These are phyloP conservation scores for Paracorniculantispora psalliotae DNA, from an alignment of 2,329 filamentous ascomycete genomes.

Conservation along the genomic window DNA sequence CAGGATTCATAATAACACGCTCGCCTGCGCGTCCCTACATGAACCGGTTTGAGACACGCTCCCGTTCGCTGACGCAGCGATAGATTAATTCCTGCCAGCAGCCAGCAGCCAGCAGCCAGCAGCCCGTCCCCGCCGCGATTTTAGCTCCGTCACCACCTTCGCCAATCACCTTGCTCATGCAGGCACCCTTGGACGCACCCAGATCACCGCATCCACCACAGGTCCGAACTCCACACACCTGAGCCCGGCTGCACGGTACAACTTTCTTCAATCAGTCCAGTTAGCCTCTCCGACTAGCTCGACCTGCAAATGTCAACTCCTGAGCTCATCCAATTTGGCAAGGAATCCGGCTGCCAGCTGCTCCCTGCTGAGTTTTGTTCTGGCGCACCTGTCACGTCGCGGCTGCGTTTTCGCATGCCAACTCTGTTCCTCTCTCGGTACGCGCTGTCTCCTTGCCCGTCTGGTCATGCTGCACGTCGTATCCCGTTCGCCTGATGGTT, in stretches of 20 bases:
- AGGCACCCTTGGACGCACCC: neutral
- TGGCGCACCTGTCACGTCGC: neutral
- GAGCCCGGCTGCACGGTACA: neutral
- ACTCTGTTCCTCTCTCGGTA: neutral
- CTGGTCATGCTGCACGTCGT: neutral
- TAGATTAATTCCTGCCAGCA: neutral
- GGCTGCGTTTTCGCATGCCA: neutral
- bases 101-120: too few relatives aligned
- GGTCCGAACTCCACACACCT: slow-evolving; percentile 1
- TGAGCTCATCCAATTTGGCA: neutral
- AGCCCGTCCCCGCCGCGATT: neutral
- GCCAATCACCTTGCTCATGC: neutral
- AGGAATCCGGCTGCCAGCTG: neutral
- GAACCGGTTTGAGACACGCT: slow-evolving; percentile 4
- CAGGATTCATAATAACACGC: neutral
- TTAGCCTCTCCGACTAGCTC: too few relatives aligned
- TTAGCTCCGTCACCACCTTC: slow-evolving; percentile 1
- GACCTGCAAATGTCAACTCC: neutral
- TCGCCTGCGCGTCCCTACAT: neutral
- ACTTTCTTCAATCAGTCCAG: neutral
- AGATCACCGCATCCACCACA: slow-evolving; percentile 2
- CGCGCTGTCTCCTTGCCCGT: neutral
- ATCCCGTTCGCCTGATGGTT: neutral
- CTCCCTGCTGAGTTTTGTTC: too few relatives aligned
- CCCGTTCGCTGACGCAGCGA: neutral